Evolutionary conservation across 352 stramenopile species (phyloP).

Genomic region (Globisporangium radiosum): DNA sequence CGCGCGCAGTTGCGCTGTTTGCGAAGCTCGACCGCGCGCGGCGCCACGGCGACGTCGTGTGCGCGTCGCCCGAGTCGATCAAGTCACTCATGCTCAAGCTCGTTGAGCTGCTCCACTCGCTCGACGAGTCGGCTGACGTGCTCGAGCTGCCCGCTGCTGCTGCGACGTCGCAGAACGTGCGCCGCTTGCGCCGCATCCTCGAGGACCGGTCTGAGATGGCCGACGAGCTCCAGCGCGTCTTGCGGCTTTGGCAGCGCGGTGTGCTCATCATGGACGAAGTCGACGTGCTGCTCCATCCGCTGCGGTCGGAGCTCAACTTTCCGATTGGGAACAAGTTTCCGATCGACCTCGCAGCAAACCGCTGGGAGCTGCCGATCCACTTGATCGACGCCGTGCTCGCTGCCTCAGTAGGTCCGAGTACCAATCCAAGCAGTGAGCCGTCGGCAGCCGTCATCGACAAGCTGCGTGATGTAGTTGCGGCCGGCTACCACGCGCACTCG

Average conservation of each 20-base stretch:
- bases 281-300: constrained; percentile 86
- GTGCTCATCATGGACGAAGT: constrained; percentile 94
- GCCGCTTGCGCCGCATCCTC: constrained; percentile 55
- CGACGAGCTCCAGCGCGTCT: constrained; percentile 84
- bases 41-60: constrained; percentile 93
- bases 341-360: constrained; percentile 84
- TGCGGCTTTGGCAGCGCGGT: constrained; percentile 90
- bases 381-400: constrained; percentile 93
- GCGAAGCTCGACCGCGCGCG: constrained; percentile 88
- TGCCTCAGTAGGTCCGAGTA: neutral
- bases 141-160: constrained; percentile 51
- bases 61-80: constrained; percentile 97
- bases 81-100: constrained; percentile 99
- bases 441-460: constrained; percentile 23
- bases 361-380: constrained; percentile 91
- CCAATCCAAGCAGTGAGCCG: neutral
- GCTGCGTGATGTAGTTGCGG: constrained; percentile 87
- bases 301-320: constrained; percentile 90
- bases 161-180: constrained; percentile 66
- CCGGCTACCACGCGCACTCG: constrained; percentile 90
- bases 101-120: constrained; percentile 89
- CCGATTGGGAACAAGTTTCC: constrained; percentile 90
- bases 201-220: constrained; percentile 85
- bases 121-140: constrained; percentile 79
- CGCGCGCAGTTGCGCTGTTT: constrained; percentile 52